Percentiles rank a stretch among this genome's conserved stretches.
phyloP scores from a whole-genome alignment of 768 basidiomycete species.

The Tephrocybe sp. region DNA sequence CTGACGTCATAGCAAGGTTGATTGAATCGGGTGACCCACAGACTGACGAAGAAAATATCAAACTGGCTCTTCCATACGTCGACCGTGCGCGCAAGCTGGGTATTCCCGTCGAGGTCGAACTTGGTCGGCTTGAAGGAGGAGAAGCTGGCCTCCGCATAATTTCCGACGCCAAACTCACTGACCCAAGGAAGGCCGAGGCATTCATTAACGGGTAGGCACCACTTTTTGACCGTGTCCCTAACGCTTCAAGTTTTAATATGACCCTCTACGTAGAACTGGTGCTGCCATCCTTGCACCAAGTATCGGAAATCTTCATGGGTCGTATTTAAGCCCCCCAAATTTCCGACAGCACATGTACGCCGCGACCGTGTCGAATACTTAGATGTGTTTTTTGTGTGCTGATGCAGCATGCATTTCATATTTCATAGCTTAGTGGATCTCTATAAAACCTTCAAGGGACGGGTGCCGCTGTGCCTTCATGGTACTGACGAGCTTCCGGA shows the following conservation, averaged over 20 bases:
- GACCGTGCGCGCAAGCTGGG: constrained; percentile 38
- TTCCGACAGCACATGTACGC: constrained; percentile 42
- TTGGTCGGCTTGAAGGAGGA: constrained; percentile 46
- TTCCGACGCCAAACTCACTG: constrained; percentile 44
- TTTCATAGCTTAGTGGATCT: constrained; percentile 37
- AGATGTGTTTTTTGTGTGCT: neutral
- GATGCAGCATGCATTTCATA: neutral
- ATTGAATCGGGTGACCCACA: constrained; percentile 12
- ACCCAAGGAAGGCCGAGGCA: constrained; percentile 36
- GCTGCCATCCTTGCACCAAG: constrained; percentile 44
- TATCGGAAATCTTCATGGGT: constrained; percentile 46
- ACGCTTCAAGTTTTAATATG: neutral
- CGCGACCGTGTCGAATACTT: neutral
- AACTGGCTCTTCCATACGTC: constrained; percentile 40
- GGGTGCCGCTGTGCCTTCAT: constrained; percentile 38
- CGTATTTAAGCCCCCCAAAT: constrained; percentile 42
- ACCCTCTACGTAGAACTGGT: constrained; percentile 30
- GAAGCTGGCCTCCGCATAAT: constrained; percentile 47
- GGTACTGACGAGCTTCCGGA: constrained; percentile 45
- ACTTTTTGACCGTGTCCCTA: neutral
- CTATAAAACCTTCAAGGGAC: constrained; percentile 30
- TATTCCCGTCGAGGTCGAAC: constrained; percentile 44
- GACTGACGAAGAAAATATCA: constrained; percentile 47
- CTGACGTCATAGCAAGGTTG: neutral
- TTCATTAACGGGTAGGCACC: constrained; percentile 37